Evolutionary conservation across 805 yeast species (phyloP).

Genomic region (Dipodascus geniculatus): DNA sequence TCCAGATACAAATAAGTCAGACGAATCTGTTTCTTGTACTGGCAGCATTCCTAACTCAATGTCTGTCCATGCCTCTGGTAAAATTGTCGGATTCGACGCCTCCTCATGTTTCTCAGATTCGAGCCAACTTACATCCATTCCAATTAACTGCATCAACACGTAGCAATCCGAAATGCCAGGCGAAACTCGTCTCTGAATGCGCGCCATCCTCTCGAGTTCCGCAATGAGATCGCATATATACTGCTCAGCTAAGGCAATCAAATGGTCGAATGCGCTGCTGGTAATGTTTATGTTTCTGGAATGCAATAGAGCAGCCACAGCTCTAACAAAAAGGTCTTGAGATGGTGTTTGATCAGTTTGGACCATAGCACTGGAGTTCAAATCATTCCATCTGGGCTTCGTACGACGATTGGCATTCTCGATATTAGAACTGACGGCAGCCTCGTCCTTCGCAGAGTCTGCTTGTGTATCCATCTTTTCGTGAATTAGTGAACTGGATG

Average conservation of each 20-base stretch:
- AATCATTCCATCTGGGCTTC: not conserved
- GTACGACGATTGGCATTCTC: no score
- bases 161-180: slow-evolving; percentile 26
- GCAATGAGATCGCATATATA: slow-evolving; percentile 18
- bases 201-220: slow-evolving; percentile 18
- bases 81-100: slow-evolving; percentile 9
- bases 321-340: slow-evolving; percentile 14
- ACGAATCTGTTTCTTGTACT: slow-evolving; percentile 25
- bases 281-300: slow-evolving; percentile 13
- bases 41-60: slow-evolving; percentile 19
- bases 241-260: slow-evolving; percentile 24
- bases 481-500: not conserved
- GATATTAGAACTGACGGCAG: no score
- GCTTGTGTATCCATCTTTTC: no score
- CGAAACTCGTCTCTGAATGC: slow-evolving; percentile 24
- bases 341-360: not conserved
- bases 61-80: slow-evolving; percentile 15
- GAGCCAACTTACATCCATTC: slow-evolving; percentile 21
- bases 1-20: slow-evolving; percentile 42
- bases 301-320: slow-evolving; percentile 17
- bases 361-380: not conserved
- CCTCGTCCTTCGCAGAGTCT: no score
- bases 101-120: slow-evolving; percentile 18
- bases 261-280: slow-evolving; percentile 20
- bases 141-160: slow-evolving; percentile 19